Base-by-base conservation (phyloP, 2,329 filamentous ascomycete species). In the Fusarium albidum region DNA sequence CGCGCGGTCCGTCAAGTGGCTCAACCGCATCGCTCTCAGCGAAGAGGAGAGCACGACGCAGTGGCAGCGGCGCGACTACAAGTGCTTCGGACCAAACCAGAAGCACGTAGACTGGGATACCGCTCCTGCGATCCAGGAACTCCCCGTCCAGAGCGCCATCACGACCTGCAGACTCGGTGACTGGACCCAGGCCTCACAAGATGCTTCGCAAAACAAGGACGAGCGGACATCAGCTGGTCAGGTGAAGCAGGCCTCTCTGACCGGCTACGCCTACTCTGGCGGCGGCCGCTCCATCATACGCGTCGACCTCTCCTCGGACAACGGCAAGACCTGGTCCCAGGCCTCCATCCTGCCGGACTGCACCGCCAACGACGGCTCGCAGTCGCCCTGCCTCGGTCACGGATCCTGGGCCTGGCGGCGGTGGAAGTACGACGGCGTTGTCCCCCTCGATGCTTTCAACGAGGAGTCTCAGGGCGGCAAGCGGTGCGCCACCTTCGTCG, bases 61-160 rank as follows among this genome's bases (percentile, higher is more conserved):
- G 65, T 88, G 86, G 85, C 85, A 89, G 66, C 78, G 83, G 17
- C 78, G 82, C 14, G 87, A 90, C 67, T 89, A 90, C 72, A 89
- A 89, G 68, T 84, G 82, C 64, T 88, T 89, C 53, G 84, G 86
- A 0, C 86, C 86, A 4, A 87, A 87, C 64, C 79, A 86, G 68
- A 74, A 74, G 27, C 77, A 79, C 17, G 80, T 84, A 6, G 80
- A 88, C 69, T 89, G 86, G 85, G 82, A 85, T 42, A 75, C 75
- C 18, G 86, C 86, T 8, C 81, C 80, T 10, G 78, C 84, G 3
- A 89, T 89, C 26, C 87, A 90, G 59, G 86, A 89, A 63, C 82
- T 88, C 75, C 85, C 87, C 2, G 80, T 90, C 14, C 87, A 86
- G 26, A 87, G 83, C 52, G 87, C 87, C 42, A 86, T 90, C 47